Conservation (phyloP, 495 filamentous ascomycete species). For the Podospora comata region DNA sequence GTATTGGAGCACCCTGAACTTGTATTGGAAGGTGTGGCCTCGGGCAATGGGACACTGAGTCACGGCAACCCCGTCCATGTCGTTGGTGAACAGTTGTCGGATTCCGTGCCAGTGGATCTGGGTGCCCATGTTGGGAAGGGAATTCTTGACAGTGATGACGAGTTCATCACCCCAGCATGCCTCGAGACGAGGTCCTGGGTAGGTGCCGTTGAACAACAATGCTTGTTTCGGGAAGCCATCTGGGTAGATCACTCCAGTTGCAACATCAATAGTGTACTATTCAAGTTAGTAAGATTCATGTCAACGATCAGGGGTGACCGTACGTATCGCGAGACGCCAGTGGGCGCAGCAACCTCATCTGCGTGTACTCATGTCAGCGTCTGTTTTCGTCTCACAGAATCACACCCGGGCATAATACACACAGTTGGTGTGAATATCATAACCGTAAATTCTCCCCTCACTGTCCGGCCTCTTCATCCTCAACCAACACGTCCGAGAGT, state of each 20-base stretch:
- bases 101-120: conserved; percentile 58
- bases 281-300: conserved; percentile 27
- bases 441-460: not conserved
- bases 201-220: conserved; percentile 43
- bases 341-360: conserved; percentile 9
- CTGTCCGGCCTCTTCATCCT: not conserved
- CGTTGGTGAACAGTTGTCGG: conserved; percentile 27
- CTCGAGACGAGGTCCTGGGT: conserved; percentile 28
- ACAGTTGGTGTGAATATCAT: conserved; percentile 14
- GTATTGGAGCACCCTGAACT: conserved; percentile 40
- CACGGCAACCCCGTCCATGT: conserved; percentile 44
- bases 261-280: conserved; percentile 37
- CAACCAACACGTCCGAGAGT: conserved; percentile 14
- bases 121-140: conserved; percentile 41
- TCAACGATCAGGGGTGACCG: conserved; percentile 6
- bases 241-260: conserved; percentile 36
- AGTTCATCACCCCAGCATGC: conserved; percentile 59
- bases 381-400: not conserved
- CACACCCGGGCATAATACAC: not conserved
- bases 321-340: conserved; percentile 12
- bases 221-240: conserved; percentile 44
- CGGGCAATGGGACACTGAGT: conserved; percentile 51
- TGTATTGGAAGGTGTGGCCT: conserved; percentile 32
- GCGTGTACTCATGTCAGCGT: not conserved
- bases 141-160: conserved; percentile 54